Base-by-base conservation (phyloP, 768 basidiomycete species). In the Auriculariales sp. region DNA sequence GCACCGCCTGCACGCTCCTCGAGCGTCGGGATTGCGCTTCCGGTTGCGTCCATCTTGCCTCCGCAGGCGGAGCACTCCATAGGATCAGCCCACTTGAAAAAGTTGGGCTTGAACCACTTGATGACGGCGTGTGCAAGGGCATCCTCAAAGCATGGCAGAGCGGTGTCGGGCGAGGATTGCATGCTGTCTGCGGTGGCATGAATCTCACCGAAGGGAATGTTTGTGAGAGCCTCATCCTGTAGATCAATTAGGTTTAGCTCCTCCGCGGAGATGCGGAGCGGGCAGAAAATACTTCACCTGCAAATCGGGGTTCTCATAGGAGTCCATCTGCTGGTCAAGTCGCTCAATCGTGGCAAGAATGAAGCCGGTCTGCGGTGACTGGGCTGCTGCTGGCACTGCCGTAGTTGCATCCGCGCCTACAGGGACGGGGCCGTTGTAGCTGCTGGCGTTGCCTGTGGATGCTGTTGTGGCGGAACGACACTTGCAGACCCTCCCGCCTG, bases 61-160 rank as follows among this genome's bases (percentile, higher is more conserved):
- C 48, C 39, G 48, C 68, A 70, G 14, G 11, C 33, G 0, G 63
- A 55, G 50, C 68, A 70, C 11, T 53, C 56, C 33, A 68, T 64
- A 2, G 68, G 68, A 52, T 70, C 68, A 15, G 63, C 58, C 68
- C 68, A 70, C 22, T 50, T 55, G 60, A 69, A 65, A 51, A 59
- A 69, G 25, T 48, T 46, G 4, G 49, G 33, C 52, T 67, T 67
- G 61, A 68, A 70, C 68, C 68, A 70, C 50, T 54, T 51, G 11
- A 65, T 63, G 10, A 69, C 56, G 2, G 57, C 55, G 17, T 62
- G 51, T 11, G 66, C 67, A 19, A 61, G 52, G 2, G 60, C 63
- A 49, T 69, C 67, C 45, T 62, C 59, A 29, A 52, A 58, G 15
- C 55, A 54, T 3, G 52, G 51, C 3, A 56, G 50, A n/a, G n/a